A percentile compares a stretch with the other conserved stretches of the same genome.
These are phyloP conservation scores for Puccinia horiana DNA, from an alignment of 1,284 basidiomycete genomes.

Conservation along the genomic window DNA sequence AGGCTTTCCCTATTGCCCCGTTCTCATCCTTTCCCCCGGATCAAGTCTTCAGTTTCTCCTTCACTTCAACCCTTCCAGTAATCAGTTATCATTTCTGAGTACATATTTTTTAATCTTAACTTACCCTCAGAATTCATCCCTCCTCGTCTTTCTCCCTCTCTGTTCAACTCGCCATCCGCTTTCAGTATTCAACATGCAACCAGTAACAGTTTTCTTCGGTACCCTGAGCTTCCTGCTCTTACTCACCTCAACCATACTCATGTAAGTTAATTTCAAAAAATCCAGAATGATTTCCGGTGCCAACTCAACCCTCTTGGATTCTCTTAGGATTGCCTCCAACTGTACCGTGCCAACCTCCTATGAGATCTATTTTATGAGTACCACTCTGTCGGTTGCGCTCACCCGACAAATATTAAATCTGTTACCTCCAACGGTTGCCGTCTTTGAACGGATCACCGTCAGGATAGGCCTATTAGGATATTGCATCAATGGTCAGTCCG, in stretches of 20 bases:
- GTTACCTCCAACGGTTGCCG: slow-evolving; percentile 24
- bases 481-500: slow-evolving; percentile 45
- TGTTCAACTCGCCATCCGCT: background rate
- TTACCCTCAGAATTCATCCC: background rate
- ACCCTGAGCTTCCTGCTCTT: slow-evolving; percentile 27
- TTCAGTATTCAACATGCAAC: slow-evolving; percentile 14
- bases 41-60: background rate
- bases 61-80: background rate
- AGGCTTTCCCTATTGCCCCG: background rate
- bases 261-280: too few species aligned
- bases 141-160: too few species aligned
- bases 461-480: slow-evolving; percentile 39
- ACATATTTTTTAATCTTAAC: background rate
- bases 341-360: slow-evolving; percentile 22
- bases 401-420: slow-evolving; percentile 4
- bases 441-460: slow-evolving; percentile 32
- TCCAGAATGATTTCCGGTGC: background rate
- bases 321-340: slow-evolving; percentile 37
- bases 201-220: slow-evolving; percentile 30
- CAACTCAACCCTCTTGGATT: background rate
- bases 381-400: slow-evolving; percentile 28
- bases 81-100: background rate
- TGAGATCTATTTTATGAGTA: slow-evolving; percentile 35
- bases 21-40: background rate
- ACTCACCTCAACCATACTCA: slow-evolving; percentile 25